Conservation (phyloP, 2,329 filamentous ascomycete genomes). For the Fonsecaea erecta region DNA sequence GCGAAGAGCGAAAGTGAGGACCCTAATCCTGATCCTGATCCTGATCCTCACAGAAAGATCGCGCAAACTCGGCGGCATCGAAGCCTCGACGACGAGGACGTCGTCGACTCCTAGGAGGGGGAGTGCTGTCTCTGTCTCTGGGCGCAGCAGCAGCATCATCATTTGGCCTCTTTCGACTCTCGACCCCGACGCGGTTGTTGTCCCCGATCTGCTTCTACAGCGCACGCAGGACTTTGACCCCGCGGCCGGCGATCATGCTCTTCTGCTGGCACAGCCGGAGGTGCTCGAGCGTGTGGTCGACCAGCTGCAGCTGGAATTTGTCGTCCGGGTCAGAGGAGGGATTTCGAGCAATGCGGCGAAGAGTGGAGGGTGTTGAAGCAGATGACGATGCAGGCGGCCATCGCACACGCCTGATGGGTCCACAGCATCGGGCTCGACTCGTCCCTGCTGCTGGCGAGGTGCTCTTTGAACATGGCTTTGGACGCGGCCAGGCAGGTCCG, state of each 20-base stretch:
- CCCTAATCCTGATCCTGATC: neutral
- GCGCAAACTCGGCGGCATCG: slow-evolving; percentile 23
- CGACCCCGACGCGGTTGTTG: neutral
- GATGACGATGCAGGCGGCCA: slow-evolving; percentile 47
- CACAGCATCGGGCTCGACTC: slow-evolving; percentile 48
- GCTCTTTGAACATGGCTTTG: slow-evolving; percentile 49
- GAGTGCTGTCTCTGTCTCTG: slow-evolving; percentile 18
- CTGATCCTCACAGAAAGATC: slow-evolving; percentile 11
- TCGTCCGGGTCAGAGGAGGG: slow-evolving; percentile 4
- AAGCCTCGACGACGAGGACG: slow-evolving; percentile 26
- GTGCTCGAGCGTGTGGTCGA: slow-evolving; percentile 21
- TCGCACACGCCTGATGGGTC: slow-evolving; percentile 48
- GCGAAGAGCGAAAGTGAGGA: too few species aligned
- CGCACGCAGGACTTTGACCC: slow-evolving; percentile 28
- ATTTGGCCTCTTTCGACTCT: slow-evolving; percentile 15
- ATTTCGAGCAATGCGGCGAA: too few species aligned
- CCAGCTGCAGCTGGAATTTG: slow-evolving; percentile 13
- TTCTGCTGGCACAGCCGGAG: slow-evolving; percentile 20
- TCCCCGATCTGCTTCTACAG: slow-evolving; percentile 26
- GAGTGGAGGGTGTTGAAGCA: slow-evolving; percentile 45
- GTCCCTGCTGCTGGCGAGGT: slow-evolving; percentile 43
- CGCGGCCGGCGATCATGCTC: slow-evolving; percentile 32
- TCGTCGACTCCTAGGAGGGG: too few species aligned
- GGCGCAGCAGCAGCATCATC: neutral
- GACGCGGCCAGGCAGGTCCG: slow-evolving; percentile 49